Evolutionary conservation across 306 rosid genomes (phyloP).

Genomic region (Vachellia pachyceras): DNA sequence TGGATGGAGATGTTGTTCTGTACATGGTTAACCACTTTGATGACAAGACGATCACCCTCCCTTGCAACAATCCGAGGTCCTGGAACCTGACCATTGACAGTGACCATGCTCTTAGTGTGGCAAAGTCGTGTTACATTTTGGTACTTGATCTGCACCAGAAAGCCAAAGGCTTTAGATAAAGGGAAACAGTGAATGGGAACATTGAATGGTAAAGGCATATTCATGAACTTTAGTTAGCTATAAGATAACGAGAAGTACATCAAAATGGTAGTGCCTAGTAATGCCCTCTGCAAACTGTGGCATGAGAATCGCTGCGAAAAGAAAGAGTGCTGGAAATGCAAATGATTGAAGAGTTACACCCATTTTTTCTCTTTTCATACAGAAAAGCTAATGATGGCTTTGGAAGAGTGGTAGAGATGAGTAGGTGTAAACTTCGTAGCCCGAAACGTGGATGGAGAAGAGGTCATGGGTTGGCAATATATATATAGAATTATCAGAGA

Average conservation of each 20-base stretch:
- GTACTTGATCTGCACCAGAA: constrained; percentile 46
- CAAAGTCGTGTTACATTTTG: constrained; percentile 67
- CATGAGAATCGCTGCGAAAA: constrained; percentile 38
- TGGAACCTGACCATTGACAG: constrained; percentile 74
- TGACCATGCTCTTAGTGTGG: constrained; percentile 66
- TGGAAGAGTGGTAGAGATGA: neutral
- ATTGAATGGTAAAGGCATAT: neutral
- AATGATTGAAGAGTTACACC: constrained; percentile 31
- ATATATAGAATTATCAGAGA: constrained; percentile 35
- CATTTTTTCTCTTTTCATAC: constrained; percentile 38
- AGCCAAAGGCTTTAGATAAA: neutral
- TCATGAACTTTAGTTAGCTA: constrained; percentile 12
- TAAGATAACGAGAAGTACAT: constrained; percentile 39
- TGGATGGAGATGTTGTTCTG: constrained; percentile 63
- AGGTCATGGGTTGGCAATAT: constrained; percentile 25
- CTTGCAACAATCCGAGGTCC: constrained; percentile 77
- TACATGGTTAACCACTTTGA: constrained; percentile 67
- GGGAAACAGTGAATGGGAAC: neutral
- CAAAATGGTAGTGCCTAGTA: constrained; percentile 68
- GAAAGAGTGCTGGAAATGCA: constrained; percentile 33
- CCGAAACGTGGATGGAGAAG: constrained; percentile 27
- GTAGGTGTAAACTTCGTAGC: neutral
- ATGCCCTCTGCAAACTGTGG: constrained; percentile 47
- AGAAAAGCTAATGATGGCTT: neutral
- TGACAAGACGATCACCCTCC: constrained; percentile 73